phyloP scores from a whole-genome alignment of 768 basidiomycete genomes.

The Lentinula sp. region DNA sequence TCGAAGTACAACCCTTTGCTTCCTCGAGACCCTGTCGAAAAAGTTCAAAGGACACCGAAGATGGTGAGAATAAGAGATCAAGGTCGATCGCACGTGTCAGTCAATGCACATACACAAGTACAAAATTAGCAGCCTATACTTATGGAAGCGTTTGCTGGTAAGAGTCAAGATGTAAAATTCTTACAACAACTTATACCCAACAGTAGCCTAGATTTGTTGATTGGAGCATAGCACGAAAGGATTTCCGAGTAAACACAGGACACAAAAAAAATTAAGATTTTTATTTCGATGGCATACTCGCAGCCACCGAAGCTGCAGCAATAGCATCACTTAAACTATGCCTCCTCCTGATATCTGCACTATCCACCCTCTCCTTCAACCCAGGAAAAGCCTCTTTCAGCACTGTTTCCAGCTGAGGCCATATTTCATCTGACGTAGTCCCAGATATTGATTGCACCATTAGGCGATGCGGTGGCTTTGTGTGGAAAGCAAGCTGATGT shows the following conservation, averaged over 20 bases:
- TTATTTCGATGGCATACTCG: slow-evolving; percentile 1
- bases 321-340: slow-evolving; percentile 53
- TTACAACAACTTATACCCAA: too few species aligned
- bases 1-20: too few species aligned
- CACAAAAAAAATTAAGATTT: not conserved
- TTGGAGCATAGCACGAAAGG: too few species aligned
- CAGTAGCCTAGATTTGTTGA: too few species aligned
- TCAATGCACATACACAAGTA: too few species aligned
- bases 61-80: too few species aligned
- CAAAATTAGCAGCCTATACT: too few species aligned
- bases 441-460: slow-evolving; percentile 61
- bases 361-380: slow-evolving; percentile 44
- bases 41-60: too few species aligned
- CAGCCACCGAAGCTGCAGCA: slow-evolving; percentile 17
- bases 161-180: too few species aligned
- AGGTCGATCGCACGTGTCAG: too few species aligned
- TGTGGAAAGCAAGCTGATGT: slow-evolving; percentile 42
- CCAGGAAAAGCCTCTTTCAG: slow-evolving; percentile 53
- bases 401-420: slow-evolving; percentile 70
- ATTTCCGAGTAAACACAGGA: not conserved
- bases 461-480: slow-evolving; percentile 35
- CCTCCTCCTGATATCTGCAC: slow-evolving; percentile 33
- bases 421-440: slow-evolving; percentile 81
- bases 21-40: too few species aligned
- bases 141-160: too few species aligned